Conservation (phyloP, 2,329 filamentous ascomycete species). For the Lasiodiplodia sp. region DNA sequence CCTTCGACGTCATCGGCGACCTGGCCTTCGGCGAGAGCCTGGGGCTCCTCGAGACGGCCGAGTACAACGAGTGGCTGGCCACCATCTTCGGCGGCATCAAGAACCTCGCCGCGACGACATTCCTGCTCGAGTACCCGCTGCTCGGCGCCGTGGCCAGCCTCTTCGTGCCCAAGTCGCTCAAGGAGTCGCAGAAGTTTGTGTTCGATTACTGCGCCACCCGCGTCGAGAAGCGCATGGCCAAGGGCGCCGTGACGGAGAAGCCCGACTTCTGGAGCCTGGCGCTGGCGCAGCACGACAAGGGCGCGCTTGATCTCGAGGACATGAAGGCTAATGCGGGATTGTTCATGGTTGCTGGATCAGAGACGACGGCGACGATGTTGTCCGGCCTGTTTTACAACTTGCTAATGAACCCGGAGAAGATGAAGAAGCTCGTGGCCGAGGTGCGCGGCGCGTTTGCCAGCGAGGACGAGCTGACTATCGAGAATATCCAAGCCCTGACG, state of each 20-base stretch:
- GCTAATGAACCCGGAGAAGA: slow-evolving; percentile 37
- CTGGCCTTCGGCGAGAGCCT: slow-evolving; percentile 37
- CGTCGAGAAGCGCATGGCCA: neutral
- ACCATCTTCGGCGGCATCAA: too few species aligned
- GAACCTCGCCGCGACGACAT: too few species aligned
- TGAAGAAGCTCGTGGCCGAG: slow-evolving; percentile 40
- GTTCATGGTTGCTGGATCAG: slow-evolving; percentile 40
- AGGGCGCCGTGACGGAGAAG: neutral
- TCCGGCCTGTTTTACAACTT: slow-evolving; percentile 42
- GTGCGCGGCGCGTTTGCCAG: slow-evolving; percentile 38
- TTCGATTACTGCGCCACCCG: too few species aligned
- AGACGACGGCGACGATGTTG: slow-evolving; percentile 44
- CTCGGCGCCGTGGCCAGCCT: too few species aligned
- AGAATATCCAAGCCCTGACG: slow-evolving; percentile 39
- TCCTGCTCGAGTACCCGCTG: too few species aligned
- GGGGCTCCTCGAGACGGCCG: slow-evolving; percentile 32
- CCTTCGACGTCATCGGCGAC: slow-evolving; percentile 39
- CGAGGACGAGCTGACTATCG: slow-evolving; percentile 43
- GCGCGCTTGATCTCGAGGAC: neutral
- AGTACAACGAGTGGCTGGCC: slow-evolving; percentile 40
- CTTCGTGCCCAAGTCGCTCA: too few species aligned
- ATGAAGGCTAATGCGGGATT: slow-evolving; percentile 28
- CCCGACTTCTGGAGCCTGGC: neutral
- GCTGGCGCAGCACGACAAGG: neutral
- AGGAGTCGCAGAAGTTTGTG: too few species aligned